A percentile compares a stretch with the other conserved stretches of the same genome.
Evolutionary conservation across 495 filamentous ascomycete genomes (phyloP).

Genomic region (Aspergillus sclerotioniger): DNA sequence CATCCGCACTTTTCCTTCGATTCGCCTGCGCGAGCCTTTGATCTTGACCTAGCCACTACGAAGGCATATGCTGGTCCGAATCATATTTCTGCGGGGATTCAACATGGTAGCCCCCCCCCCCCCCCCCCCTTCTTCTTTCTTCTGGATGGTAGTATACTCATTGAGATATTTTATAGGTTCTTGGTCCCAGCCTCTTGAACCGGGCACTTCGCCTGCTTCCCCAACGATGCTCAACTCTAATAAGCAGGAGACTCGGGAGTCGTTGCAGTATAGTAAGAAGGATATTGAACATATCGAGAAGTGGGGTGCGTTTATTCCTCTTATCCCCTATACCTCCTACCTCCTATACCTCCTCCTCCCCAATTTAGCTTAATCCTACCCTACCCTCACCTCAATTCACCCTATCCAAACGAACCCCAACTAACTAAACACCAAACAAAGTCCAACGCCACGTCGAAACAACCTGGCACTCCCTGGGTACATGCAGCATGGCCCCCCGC

Average conservation of each 20-base stretch:
- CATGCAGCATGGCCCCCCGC: conserved; percentile 77
- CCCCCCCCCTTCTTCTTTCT: not conserved
- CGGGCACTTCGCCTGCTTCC: conserved; percentile 45
- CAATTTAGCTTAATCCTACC: not conserved
- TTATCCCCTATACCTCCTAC: not conserved
- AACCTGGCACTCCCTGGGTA: conserved; percentile 71
- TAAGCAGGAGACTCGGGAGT: conserved; percentile 53
- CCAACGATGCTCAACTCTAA: conserved; percentile 48
- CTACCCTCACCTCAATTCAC: no score
- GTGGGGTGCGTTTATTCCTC: conserved; percentile 55
- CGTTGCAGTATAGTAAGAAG: conserved; percentile 63
- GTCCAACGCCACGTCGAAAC: conserved; percentile 67
- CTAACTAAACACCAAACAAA: conserved; percentile 8
- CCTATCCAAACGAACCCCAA: no score
- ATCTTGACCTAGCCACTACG: conserved; percentile 72
- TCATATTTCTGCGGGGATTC: conserved; percentile 70
- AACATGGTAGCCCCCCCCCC: conserved; percentile 41
- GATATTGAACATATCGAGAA: conserved; percentile 73
- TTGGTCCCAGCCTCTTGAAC: conserved; percentile 42
- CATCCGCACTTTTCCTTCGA: conserved; percentile 63
- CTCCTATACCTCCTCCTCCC: not conserved
- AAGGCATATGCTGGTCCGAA: conserved; percentile 71
- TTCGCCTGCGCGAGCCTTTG: conserved; percentile 63
- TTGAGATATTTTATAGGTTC: conserved; percentile 24
- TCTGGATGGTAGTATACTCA: no score